Conservation (phyloP, 129 eudicot species). For the Flaveria ramosissima region DNA sequence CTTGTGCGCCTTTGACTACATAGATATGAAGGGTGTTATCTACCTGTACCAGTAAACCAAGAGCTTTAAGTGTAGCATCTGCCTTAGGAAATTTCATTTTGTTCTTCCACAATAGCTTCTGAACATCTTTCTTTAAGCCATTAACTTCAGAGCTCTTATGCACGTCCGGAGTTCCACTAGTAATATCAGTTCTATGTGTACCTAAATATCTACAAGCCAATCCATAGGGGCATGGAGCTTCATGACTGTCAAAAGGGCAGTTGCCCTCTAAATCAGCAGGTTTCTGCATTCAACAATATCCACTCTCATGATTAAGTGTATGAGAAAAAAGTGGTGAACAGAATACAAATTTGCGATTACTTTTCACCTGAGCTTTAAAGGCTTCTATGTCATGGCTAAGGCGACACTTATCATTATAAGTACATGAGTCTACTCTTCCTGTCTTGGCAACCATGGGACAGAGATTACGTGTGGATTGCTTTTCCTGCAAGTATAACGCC, state of each 20-base stretch:
- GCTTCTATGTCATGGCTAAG: slow-evolving; percentile 88
- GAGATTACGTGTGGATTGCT: slow-evolving; percentile 66
- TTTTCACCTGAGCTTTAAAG: slow-evolving; percentile 60
- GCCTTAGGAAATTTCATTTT: slow-evolving; percentile 84
- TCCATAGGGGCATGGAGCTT: slow-evolving; percentile 86
- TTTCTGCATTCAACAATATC: slow-evolving; percentile 56
- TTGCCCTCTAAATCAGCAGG: slow-evolving; percentile 83
- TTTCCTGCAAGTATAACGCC: slow-evolving; percentile 51
- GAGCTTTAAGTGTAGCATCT: slow-evolving; percentile 71
- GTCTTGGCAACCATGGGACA: slow-evolving; percentile 82
- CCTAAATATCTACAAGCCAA: slow-evolving; percentile 78
- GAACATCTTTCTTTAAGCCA: slow-evolving; percentile 81
- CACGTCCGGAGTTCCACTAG: slow-evolving; percentile 25
- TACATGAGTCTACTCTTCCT: slow-evolving; percentile 61
- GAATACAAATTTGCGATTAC: not conserved
- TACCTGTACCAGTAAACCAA: slow-evolving; percentile 62
- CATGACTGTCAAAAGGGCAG: slow-evolving; percentile 65
- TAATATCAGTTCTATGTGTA: slow-evolving; percentile 57
- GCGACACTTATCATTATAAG: slow-evolving; percentile 72
- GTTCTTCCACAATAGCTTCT: slow-evolving; percentile 90
- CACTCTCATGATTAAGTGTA: slow-evolving; percentile 11
- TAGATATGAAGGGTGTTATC: slow-evolving; percentile 21
- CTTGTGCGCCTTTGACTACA: too few relatives aligned
- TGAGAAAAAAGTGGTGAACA: not conserved
- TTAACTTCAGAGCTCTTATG: slow-evolving; percentile 59